A percentile compares a stretch with the other conserved stretches of the same genome.
These are phyloP conservation scores for Leishmania gerbilli DNA, from an alignment of 208 protist genomes.

Conservation along the genomic window DNA sequence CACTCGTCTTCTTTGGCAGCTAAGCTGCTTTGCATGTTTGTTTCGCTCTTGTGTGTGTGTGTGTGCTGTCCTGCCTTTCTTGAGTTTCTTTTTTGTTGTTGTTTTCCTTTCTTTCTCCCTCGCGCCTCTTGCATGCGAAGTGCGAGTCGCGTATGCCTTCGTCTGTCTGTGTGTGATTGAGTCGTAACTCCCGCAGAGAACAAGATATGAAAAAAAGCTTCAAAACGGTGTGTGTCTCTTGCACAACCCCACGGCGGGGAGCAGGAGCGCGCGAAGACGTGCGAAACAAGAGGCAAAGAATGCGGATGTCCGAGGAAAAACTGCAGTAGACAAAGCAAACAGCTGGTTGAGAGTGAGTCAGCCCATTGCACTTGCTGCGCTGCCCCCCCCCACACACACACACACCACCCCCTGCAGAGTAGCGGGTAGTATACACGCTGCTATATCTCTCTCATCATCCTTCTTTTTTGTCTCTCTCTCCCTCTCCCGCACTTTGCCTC, in stretches of 20 bases:
- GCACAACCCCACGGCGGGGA: not conserved
- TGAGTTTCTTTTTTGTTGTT: not conserved
- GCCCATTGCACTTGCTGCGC: not conserved
- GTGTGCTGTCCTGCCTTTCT: not conserved
- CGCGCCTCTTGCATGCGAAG: not conserved
- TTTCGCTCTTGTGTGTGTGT: not conserved
- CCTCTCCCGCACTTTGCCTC: not conserved
- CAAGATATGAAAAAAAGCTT: not conserved
- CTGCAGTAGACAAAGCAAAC: not conserved
- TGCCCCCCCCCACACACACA: no score
- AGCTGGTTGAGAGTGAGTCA: not conserved
- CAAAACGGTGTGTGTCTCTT: not conserved
- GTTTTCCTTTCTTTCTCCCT: not conserved
- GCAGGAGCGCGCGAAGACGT: not conserved
- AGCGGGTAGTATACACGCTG: not conserved
- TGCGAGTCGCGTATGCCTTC: not conserved
- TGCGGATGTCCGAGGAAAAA: not conserved
- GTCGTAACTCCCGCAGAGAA: not conserved
- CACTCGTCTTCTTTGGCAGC: not conserved
- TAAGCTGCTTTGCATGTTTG: not conserved
- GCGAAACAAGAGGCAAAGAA: not conserved
- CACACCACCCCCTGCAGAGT: no score
- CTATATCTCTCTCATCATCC: not conserved
- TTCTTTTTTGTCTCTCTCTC: not conserved
- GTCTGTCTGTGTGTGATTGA: not conserved